phyloP scores from a whole-genome alignment of 495 filamentous ascomycete species.

The Aspergillus baeticus region DNA sequence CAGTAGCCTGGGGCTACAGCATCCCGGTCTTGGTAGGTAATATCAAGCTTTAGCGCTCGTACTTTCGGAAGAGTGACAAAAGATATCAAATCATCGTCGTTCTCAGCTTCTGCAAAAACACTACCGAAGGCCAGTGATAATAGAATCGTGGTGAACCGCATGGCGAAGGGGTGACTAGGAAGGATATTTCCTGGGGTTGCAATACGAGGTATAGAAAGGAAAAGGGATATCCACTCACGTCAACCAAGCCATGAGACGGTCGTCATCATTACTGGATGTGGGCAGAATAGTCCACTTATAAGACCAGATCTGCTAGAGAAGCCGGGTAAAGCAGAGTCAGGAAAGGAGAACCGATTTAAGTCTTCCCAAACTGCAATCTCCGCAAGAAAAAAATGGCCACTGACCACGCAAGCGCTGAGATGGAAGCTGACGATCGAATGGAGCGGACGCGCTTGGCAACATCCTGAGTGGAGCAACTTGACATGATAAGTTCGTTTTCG shows the following conservation, averaged over 20 bases:
- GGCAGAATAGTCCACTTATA: background rate
- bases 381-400: constrained; percentile 14
- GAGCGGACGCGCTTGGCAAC: constrained; percentile 31
- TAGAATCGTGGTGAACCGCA: constrained; percentile 28
- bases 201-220: constrained; percentile 7
- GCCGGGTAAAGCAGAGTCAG: constrained; percentile 1
- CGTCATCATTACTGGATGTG: background rate
- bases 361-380: constrained; percentile 13
- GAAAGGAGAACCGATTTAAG: constrained; percentile 7
- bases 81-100: constrained; percentile 40
- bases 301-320: background rate
- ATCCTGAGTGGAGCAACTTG: constrained; percentile 30
- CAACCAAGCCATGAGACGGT: constrained; percentile 7
- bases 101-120: constrained; percentile 28
- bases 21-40: constrained; percentile 23
- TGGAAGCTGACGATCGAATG: constrained; percentile 31
- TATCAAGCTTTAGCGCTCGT: constrained; percentile 25
- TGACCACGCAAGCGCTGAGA: constrained; percentile 28
- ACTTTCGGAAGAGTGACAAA: constrained; percentile 36
- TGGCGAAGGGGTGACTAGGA: constrained; percentile 33
- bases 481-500: constrained; percentile 9
- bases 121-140: constrained; percentile 28
- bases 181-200: constrained; percentile 18
- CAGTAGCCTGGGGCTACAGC: constrained; percentile 36
- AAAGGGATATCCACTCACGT: constrained; percentile 9